A percentile compares a stretch with the other conserved stretches of the same genome.
These are phyloP conservation scores for Emmonsia crescens DNA, from an alignment of 2,329 filamentous ascomycete genomes.

Conservation along the genomic window DNA sequence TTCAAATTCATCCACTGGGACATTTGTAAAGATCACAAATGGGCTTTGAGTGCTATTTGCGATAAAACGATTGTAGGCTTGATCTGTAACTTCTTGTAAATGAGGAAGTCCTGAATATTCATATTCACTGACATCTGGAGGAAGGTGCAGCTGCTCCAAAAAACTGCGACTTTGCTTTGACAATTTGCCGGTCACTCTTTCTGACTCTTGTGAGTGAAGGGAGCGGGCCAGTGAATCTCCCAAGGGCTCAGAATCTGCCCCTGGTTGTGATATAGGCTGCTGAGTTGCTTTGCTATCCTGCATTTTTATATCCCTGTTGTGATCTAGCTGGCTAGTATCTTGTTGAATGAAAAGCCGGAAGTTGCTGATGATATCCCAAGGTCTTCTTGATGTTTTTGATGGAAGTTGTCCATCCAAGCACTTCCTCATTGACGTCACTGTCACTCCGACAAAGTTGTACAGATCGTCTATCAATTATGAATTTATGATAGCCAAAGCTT, in stretches of 20 bases:
- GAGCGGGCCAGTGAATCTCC: too few relatives aligned
- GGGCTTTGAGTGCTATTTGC: not conserved
- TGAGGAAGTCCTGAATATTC: conserved; percentile 1
- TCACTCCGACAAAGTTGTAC: too few relatives aligned
- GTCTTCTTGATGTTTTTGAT: too few relatives aligned
- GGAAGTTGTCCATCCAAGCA: too few relatives aligned
- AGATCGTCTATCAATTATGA: too few relatives aligned
- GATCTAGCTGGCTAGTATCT: not conserved
- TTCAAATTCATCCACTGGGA: conserved; percentile 3
- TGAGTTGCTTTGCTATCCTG: not conserved
- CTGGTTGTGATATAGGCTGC: not conserved
- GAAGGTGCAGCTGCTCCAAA: not conserved
- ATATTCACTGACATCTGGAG: conserved; percentile 2
- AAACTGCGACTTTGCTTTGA: not conserved
- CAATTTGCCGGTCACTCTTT: not conserved
- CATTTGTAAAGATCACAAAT: conserved; percentile 4
- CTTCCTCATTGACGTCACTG: too few relatives aligned
- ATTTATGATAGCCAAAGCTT: too few relatives aligned
- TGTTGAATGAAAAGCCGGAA: not conserved
- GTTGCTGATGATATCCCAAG: not conserved
- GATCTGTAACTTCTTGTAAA: not conserved
- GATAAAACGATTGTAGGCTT: conserved; percentile 1
- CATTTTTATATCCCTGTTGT: not conserved
- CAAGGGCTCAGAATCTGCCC: not conserved
- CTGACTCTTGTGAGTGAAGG: not conserved